Evolutionary conservation across 129 eudicot species (phyloP), one percentile per base, ranked within the genome.

Genomic region (Flaveria bidentis): DNA sequence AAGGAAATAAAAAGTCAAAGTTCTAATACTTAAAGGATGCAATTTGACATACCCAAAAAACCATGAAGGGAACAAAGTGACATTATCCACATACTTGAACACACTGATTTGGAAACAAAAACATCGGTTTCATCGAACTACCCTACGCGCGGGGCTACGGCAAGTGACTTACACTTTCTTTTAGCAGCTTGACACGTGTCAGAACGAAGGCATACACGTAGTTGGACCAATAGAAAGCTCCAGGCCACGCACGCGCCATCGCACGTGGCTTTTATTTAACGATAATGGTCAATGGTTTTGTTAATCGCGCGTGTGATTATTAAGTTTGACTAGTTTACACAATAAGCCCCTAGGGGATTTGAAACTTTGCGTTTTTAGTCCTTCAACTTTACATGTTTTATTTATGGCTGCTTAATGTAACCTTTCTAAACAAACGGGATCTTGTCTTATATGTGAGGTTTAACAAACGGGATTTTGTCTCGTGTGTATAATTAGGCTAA

Each of bases 171-270:
- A 6, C 75, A 80, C 75, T 20, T 45, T 20, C 69, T 42, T 9
- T 26, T 56, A 20, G 11, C 18, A 18, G 16, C 33, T 8, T 56
- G 15, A 79, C 84, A 74, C 75, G 64, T 80, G 84, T 26, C 56
- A 55, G 45, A n/a, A 26, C 42, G 9, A 44, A 30, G 0, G 7
- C 18, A 28, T 14, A 67, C 84, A 74, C 75, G 75, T 80, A 80
- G 71, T 67, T 74, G 79, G 80, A 80, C 84, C 84, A 80, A 80
- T 80, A 67, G 80, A 11, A 80, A 80, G 39, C 71, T 28, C 22
- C 70, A 36, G 22, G 70, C 28, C 55, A 56, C 70, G 71, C 79
- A 80, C 70, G 75, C 75, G 79, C 69, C 30, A 16, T 9, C 26
- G 15, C 75, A 66, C 63, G 13, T 79, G 73, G 57, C 74, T 50